phyloP scores from a whole-genome alignment of 1,284 basidiomycete species.

The Ustilago crameri region DNA sequence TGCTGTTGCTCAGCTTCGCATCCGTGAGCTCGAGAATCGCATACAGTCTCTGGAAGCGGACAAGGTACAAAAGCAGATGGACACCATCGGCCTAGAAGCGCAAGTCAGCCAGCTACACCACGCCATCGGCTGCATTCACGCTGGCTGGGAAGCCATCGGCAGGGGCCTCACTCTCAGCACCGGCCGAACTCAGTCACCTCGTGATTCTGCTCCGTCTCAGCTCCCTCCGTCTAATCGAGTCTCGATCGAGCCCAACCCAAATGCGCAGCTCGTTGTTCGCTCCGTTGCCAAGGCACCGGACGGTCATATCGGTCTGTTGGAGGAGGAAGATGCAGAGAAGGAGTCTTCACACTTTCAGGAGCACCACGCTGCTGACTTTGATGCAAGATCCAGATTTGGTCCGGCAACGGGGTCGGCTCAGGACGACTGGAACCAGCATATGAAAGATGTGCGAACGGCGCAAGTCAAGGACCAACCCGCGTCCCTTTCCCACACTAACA shows the following conservation, averaged over 20 bases:
- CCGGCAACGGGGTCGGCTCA: not conserved
- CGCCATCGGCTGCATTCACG: slow-evolving; percentile 44
- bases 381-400: not conserved
- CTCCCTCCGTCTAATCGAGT: slow-evolving; percentile 25
- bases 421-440: slow-evolving; percentile 14
- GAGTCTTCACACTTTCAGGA: not conserved
- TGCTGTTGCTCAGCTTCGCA: slow-evolving; percentile 54
- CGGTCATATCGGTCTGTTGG: slow-evolving; percentile 26
- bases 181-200: not conserved
- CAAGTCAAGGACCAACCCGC: not conserved
- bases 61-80: slow-evolving; percentile 40
- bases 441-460: slow-evolving; percentile 3
- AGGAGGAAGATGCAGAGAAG: slow-evolving; percentile 20
- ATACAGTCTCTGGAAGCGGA: slow-evolving; percentile 58
- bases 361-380: not conserved
- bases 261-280: slow-evolving; percentile 32
- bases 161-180: slow-evolving; percentile 37
- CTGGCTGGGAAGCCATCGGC: slow-evolving; percentile 60
- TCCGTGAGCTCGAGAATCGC: slow-evolving; percentile 62
- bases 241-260: slow-evolving; percentile 28
- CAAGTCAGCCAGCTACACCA: slow-evolving; percentile 53
- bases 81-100: slow-evolving; percentile 27
- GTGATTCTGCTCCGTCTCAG: not conserved
- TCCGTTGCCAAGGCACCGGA: slow-evolving; percentile 45
- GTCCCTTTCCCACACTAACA: not conserved